Percentiles rank a stretch among this genome's conserved stretches.
phyloP scores from a whole-genome alignment of 139 green algal genomes.

The Chlamydomonas urium region DNA sequence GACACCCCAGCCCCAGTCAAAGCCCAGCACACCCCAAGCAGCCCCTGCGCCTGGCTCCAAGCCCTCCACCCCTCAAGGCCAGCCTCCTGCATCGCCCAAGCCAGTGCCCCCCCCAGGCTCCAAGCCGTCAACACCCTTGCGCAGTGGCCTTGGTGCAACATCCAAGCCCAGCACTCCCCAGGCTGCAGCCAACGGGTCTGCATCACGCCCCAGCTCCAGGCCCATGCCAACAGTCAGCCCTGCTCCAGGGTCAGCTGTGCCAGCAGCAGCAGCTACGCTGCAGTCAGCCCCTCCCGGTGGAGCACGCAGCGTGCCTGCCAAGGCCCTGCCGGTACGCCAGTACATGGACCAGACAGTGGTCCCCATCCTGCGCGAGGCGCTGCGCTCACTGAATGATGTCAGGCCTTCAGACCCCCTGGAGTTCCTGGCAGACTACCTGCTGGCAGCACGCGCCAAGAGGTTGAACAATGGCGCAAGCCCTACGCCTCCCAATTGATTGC shows the following conservation, averaged over 20 bases:
- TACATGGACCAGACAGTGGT: conserved; percentile 62
- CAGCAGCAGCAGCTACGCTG: neutral
- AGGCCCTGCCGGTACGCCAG: conserved; percentile 42
- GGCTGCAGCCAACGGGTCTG: neutral
- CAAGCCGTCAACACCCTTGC: conserved; percentile 4
- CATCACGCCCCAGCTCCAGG: neutral
- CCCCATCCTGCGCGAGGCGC: conserved; percentile 48
- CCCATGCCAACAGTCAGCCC: neutral
- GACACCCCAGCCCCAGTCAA: no score
- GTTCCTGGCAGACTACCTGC: conserved; percentile 54
- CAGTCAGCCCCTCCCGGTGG: no score
- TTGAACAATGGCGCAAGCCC: neutral
- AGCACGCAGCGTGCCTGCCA: conserved; percentile 1
- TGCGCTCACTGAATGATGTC: conserved; percentile 46
- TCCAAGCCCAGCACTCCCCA: neutral
- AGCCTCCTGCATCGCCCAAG: no score
- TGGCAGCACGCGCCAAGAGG: conserved; percentile 24
- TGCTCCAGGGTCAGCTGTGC: neutral
- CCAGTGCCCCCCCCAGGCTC: neutral
- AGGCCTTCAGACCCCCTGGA: conserved; percentile 54
- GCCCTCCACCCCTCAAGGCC: no score
- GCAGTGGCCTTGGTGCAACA: no score
- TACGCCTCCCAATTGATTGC: no score
- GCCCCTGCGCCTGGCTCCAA: no score
- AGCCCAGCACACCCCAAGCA: no score